Conservation (phyloP, 768 basidiomycete species). For the Galerina marginata region DNA sequence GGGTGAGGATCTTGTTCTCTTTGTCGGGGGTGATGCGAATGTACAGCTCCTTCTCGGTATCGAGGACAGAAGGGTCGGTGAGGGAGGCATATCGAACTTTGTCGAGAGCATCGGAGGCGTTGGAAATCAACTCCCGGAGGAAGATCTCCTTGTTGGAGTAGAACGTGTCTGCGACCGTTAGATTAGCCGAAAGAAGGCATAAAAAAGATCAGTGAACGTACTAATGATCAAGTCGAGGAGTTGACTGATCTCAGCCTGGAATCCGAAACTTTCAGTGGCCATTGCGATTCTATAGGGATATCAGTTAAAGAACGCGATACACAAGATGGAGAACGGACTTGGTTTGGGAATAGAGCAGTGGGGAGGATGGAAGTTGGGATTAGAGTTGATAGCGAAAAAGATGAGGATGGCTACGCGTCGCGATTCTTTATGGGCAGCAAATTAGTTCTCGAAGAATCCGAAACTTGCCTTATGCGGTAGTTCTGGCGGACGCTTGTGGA, state of each 20-base stretch:
- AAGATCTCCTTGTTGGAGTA: constrained; percentile 99
- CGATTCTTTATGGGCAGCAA: constrained; percentile 42
- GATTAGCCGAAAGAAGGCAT: constrained; percentile 2
- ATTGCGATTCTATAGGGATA: constrained; percentile 42
- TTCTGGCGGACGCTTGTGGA: constrained; percentile 36
- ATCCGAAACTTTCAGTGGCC: constrained; percentile 90
- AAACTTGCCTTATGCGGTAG: constrained; percentile 50
- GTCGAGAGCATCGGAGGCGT: constrained; percentile 97
- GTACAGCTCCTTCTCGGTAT: constrained; percentile 89
- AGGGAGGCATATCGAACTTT: constrained; percentile 98
- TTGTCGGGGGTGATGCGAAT: constrained; percentile 96
- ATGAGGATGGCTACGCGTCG: constrained; percentile 28
- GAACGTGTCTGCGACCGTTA: constrained; percentile 81
- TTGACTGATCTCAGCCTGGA: constrained; percentile 99
- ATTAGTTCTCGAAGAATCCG: constrained; percentile 56
- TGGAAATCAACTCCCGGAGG: constrained; percentile 97
- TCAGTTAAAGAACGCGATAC: constrained; percentile 6
- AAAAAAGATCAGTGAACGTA: constrained; percentile 43
- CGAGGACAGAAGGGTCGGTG: constrained; percentile 91
- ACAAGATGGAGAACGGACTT: constrained; percentile 23
- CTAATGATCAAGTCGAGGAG: constrained; percentile 99
- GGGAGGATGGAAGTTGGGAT: constrained; percentile 27
- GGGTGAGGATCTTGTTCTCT: constrained; percentile 88
- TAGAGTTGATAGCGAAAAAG: constrained; percentile 28
- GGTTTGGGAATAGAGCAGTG: constrained; percentile 21